Percentiles rank a stretch among this genome's conserved stretches.
Conservation (phyloP, 331 rosid genomes). For the Quercus phellos region DNA sequence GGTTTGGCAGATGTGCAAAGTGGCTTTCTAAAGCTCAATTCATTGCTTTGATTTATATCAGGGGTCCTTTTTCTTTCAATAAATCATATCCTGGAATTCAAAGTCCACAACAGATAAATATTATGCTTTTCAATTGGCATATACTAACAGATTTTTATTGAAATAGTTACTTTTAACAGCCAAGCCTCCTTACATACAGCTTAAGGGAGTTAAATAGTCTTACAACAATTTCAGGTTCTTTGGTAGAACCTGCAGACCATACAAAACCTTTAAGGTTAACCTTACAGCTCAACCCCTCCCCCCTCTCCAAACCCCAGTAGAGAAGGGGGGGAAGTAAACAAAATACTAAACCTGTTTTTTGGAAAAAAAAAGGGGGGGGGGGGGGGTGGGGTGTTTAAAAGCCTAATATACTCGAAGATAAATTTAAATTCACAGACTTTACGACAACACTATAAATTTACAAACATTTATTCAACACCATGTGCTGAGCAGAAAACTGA, state of each 20-base stretch:
- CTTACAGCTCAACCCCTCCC: conserved; percentile 3
- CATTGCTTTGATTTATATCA: too few relatives aligned
- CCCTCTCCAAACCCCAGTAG: background rate
- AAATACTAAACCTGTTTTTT: background rate
- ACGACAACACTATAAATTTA: conserved; percentile 32
- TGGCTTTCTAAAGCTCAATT: too few relatives aligned
- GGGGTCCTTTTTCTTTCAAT: too few relatives aligned
- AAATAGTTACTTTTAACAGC: background rate
- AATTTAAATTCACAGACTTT: conserved; percentile 9
- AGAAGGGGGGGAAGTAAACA: background rate
- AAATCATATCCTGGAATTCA: background rate
- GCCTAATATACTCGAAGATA: conserved; percentile 5
- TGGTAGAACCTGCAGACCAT: background rate
- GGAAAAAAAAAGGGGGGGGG: background rate
- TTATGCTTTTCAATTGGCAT: background rate
- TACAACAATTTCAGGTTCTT: background rate
- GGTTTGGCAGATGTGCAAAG: too few relatives aligned
- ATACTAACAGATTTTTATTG: background rate
- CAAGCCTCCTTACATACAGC: background rate
- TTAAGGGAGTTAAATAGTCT: background rate
- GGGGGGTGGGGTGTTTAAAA: background rate
- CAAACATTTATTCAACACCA: conserved; percentile 42
- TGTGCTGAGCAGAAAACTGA: conserved; percentile 32
- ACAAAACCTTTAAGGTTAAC: conserved; percentile 8
- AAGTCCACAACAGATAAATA: background rate